phyloP scores from a whole-genome alignment of 2,329 filamentous ascomycete genomes.

The Fusarium odoratissimum region DNA sequence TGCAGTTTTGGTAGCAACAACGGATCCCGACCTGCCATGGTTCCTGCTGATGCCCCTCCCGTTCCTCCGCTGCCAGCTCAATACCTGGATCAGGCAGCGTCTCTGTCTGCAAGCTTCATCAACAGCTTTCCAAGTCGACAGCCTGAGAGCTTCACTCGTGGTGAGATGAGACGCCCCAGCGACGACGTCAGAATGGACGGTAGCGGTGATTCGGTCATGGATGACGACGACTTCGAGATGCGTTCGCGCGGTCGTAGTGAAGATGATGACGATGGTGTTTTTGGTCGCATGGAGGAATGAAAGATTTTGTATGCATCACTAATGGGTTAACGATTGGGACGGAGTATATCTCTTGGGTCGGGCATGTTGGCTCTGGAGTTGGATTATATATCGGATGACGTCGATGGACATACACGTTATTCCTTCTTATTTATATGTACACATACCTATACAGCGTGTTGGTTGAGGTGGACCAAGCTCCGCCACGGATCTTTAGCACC shows the following conservation, averaged over 20 bases:
- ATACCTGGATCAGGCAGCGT: constrained; percentile 73
- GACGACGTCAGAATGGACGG: constrained; percentile 77
- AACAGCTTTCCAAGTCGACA: constrained; percentile 70
- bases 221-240: constrained; percentile 75
- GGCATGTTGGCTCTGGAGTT: constrained; percentile 49
- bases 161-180: constrained; percentile 61
- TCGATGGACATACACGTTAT: constrained; percentile 52
- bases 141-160: constrained; percentile 74
- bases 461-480: constrained; percentile 69
- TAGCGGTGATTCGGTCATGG: constrained; percentile 70
- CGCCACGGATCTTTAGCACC: constrained; percentile 74
- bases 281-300: constrained; percentile 95
- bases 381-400: constrained; percentile 48
- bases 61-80: constrained; percentile 88
- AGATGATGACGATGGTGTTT: constrained; percentile 95
- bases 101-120: constrained; percentile 71
- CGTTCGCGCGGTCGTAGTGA: constrained; percentile 75
- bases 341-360: constrained; percentile 46
- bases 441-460: constrained; percentile 54
- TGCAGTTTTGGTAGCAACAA: constrained; percentile 87
- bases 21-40: constrained; percentile 71
- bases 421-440: constrained; percentile 58
- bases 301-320: constrained; percentile 57
- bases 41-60: constrained; percentile 81
- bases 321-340: constrained; percentile 42